phyloP scores from a whole-genome alignment of 345 rosid genomes.

The Jatropha curcas region DNA sequence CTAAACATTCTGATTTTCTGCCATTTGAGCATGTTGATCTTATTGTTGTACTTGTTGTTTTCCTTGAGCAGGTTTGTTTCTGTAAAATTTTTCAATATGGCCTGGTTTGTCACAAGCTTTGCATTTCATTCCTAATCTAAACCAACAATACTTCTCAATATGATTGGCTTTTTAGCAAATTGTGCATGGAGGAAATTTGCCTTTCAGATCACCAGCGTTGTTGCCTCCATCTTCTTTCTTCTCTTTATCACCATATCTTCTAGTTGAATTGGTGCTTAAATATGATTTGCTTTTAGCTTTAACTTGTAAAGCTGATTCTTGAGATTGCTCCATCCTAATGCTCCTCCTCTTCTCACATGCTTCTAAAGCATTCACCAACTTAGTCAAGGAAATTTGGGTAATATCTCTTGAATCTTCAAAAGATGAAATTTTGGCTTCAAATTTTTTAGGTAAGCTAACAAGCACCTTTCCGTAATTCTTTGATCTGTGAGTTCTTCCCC shows the following conservation, averaged over 20 bases:
- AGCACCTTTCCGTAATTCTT: constrained; percentile 31
- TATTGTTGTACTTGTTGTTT: too few relatives aligned
- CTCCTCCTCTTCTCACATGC: background rate
- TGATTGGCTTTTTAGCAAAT: background rate
- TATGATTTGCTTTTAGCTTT: background rate
- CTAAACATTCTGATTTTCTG: too few relatives aligned
- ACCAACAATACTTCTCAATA: background rate
- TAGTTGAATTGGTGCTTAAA: background rate
- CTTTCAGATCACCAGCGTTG: background rate
- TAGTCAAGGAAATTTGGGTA: background rate
- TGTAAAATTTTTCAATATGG: too few relatives aligned
- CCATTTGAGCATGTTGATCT: too few relatives aligned
- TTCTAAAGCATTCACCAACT: background rate
- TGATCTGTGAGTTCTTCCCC: background rate
- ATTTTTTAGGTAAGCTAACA: too few relatives aligned
- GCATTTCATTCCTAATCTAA: too few relatives aligned
- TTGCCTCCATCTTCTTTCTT: too few relatives aligned
- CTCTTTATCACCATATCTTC: background rate
- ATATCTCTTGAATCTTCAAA: background rate
- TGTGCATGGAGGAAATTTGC: background rate
- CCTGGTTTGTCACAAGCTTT: too few relatives aligned
- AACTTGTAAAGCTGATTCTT: background rate
- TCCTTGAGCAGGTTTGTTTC: too few relatives aligned
- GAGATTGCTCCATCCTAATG: background rate
- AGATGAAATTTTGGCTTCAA: too few relatives aligned